Evolutionary conservation across 139 green algal genomes (phyloP).

Genomic region (Volvox africanus): DNA sequence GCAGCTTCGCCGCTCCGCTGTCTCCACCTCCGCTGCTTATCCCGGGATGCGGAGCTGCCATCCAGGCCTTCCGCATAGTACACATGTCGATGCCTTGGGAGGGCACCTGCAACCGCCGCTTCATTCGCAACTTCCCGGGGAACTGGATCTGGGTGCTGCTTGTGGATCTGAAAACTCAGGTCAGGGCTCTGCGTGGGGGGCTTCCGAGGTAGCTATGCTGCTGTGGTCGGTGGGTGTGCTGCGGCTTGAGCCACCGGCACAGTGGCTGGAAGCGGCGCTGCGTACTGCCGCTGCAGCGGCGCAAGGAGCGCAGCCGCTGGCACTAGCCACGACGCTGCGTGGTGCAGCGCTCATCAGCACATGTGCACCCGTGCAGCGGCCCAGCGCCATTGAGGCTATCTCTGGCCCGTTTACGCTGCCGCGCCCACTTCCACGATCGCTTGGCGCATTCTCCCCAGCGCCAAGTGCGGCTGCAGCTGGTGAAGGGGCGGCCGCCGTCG

Average conservation of each 20-base stretch:
- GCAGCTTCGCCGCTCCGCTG: slow-evolving; percentile 6
- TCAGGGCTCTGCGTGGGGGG: background rate
- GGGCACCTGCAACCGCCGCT: too few species aligned
- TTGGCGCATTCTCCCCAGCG: too few species aligned
- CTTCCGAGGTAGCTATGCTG: slow-evolving; percentile 36
- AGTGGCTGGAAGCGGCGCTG: slow-evolving; percentile 27
- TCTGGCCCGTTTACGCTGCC: too few species aligned
- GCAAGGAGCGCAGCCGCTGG: slow-evolving; percentile 14
- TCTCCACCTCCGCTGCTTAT: background rate
- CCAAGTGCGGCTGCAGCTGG: too few species aligned
- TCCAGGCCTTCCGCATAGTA: background rate
- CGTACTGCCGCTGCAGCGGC: background rate
- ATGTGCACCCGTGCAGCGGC: background rate
- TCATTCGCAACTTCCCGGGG: too few species aligned
- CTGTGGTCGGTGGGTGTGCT: slow-evolving; percentile 32
- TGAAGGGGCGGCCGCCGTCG: too few species aligned
- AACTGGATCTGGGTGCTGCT: too few species aligned
- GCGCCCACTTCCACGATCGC: too few species aligned
- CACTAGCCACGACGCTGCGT: slow-evolving; percentile 29
- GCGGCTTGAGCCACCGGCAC: background rate
- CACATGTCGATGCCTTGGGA: too few species aligned
- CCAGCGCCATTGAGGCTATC: too few species aligned
- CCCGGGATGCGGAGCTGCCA: background rate
- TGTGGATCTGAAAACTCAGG: too few species aligned
- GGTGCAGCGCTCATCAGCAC: slow-evolving; percentile 1